Evolutionary conservation across 1,139 yeast genomes (phyloP).

Genomic region (Pichia sp.): DNA sequence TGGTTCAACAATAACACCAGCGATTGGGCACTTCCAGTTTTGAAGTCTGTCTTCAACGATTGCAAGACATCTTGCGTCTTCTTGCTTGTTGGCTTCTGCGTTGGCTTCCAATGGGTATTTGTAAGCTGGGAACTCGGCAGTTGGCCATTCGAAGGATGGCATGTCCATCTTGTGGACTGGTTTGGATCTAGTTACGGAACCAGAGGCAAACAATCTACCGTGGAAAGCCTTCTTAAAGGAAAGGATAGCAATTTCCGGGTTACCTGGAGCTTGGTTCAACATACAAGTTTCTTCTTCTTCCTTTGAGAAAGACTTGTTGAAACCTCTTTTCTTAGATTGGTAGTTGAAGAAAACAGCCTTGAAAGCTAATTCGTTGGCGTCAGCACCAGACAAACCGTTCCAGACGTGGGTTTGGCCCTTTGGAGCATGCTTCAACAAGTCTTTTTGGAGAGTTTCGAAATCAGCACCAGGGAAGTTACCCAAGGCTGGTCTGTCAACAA

Average conservation of each 20-base stretch:
- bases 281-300: slow-evolving; percentile 61
- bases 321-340: slow-evolving; percentile 58
- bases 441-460: slow-evolving; percentile 51
- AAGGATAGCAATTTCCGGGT: slow-evolving; percentile 68
- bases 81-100: slow-evolving; percentile 51
- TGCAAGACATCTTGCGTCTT: slow-evolving; percentile 64
- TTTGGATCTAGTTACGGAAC: slow-evolving; percentile 73
- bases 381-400: slow-evolving; percentile 79
- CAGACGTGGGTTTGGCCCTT: slow-evolving; percentile 63
- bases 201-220: slow-evolving; percentile 77
- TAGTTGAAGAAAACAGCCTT: slow-evolving; percentile 80
- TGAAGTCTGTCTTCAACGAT: slow-evolving; percentile 53
- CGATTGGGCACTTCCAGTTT: slow-evolving; percentile 62
- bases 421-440: slow-evolving; percentile 62
- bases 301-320: slow-evolving; percentile 43
- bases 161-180: slow-evolving; percentile 81
- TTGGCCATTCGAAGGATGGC: slow-evolving; percentile 85
- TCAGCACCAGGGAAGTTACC: slow-evolving; percentile 72
- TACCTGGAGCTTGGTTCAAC: slow-evolving; percentile 68
- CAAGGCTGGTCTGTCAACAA: slow-evolving; percentile 72
- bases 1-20: slow-evolving; percentile 75
- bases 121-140: slow-evolving; percentile 73
- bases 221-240: slow-evolving; percentile 77
- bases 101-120: slow-evolving; percentile 64
- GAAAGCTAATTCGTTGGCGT: slow-evolving; percentile 80